Evolutionary conservation across 441 rosid genomes (phyloP).

Genomic region (Bocquillonia castaneifolia): DNA sequence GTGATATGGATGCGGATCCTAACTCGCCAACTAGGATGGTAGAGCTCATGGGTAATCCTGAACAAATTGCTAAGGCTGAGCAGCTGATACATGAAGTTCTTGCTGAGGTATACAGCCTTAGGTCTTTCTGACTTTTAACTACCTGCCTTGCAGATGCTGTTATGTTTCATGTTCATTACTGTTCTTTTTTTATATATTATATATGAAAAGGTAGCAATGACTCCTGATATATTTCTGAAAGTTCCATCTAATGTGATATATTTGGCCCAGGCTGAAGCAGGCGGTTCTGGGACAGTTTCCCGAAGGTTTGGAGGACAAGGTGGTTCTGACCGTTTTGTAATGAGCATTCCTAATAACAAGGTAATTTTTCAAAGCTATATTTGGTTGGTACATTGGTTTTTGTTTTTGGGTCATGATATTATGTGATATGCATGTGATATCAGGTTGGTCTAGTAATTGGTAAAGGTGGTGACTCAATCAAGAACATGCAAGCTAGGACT

Average conservation of each 20-base stretch:
- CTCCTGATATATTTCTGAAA: background rate
- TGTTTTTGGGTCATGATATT: conserved; percentile 15
- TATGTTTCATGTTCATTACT: background rate
- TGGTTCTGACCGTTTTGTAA: conserved; percentile 68
- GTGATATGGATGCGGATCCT: conserved; percentile 91
- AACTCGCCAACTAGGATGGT: conserved; percentile 59
- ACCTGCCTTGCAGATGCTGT: background rate
- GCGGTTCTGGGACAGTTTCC: conserved; percentile 72
- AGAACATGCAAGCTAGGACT: conserved; percentile 86
- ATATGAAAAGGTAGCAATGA: background rate
- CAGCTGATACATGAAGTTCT: conserved; percentile 86
- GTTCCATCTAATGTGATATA: background rate
- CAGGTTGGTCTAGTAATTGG: conserved; percentile 99
- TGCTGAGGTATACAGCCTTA: conserved; percentile 51
- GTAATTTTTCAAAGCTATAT: conserved; percentile 29
- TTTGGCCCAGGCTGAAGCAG: conserved; percentile 74
- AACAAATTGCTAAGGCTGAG: conserved; percentile 82
- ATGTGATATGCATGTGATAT: conserved; percentile 27
- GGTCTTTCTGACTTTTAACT: background rate
- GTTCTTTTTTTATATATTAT: no score
- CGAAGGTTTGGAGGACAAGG: conserved; percentile 71
- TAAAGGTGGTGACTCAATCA: conserved; percentile 96
- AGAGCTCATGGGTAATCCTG: conserved; percentile 77
- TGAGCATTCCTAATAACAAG: conserved; percentile 85
- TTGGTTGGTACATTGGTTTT: conserved; percentile 11